Conservation (phyloP, 148 eudicot species). For the Camellia japonica region DNA sequence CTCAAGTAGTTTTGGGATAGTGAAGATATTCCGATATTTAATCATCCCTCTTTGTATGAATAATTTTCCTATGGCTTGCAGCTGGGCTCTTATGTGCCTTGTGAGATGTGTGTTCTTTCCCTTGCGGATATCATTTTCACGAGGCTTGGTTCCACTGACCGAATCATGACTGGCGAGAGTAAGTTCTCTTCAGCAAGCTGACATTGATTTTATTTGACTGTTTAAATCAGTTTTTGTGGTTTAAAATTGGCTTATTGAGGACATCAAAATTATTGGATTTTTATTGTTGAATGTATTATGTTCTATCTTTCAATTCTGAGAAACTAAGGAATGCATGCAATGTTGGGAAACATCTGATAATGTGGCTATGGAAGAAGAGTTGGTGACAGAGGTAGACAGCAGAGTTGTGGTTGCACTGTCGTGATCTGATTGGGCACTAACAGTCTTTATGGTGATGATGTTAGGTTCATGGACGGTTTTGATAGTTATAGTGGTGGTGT, state of each 20-base stretch:
- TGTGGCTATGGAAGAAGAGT: neutral
- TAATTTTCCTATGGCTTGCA: conserved; percentile 34
- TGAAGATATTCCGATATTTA: neutral
- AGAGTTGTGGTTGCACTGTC: neutral
- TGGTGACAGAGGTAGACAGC: neutral
- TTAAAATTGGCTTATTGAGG: neutral
- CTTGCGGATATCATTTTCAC: conserved; percentile 90
- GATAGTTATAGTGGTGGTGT: neutral
- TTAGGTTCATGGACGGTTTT: neutral
- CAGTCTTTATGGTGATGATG: neutral
- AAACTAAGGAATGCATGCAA: neutral
- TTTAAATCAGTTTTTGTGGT: neutral
- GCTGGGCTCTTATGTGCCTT: conserved; percentile 97
- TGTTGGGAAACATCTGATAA: conserved; percentile 1
- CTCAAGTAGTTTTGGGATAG: neutral
- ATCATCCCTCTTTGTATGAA: conserved; percentile 4
- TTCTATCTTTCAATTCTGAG: neutral
- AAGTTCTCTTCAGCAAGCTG: conserved; percentile 33
- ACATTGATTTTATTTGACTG: conserved; percentile 8
- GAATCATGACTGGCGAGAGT: conserved; percentile 99
- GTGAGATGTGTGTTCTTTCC: conserved; percentile 69
- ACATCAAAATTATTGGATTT: neutral
- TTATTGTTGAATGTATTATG: neutral
- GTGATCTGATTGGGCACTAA: neutral
- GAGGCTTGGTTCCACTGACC: conserved; percentile 95